Base-by-base conservation (phyloP, 495 filamentous ascomycete genomes). In the Daldinia childiae region DNA sequence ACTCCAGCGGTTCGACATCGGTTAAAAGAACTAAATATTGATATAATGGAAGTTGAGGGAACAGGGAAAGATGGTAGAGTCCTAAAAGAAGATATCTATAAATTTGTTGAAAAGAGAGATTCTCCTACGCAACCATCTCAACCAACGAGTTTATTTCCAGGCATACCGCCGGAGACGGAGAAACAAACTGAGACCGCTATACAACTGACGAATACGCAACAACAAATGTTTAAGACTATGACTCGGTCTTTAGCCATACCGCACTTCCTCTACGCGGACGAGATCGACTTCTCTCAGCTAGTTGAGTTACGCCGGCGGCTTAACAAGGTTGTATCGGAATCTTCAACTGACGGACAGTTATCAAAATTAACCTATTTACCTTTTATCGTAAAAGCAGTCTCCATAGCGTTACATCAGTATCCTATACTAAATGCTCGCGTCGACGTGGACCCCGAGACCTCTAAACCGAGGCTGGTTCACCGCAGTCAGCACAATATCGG, bases 171-270 rank as follows among this genome's bases (percentile, higher is more conserved):
- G 17, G 62, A 68, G 7, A 69, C 76, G 6, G 77, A 75, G 12
- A 79, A 79, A 21, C 91, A 93, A 74, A 81, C 83, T 34, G 96
- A 98, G 74, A 87, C 87, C 2, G 78, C 81, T 1, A 80, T 88
- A 27, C 81, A 87, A 60, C 82, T 99, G 19, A 92, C 92, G 4
- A 88, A 88, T 27, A 91, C 92, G 29, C 95, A 98, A 82, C 82
- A 86, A 19, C 90, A 92, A 75, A 99, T 99, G 96, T 98, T 97
- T 88, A 97, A 95, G 79, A 88, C 89, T n/a, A 99, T 99, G 96
- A 98, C 95, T 21, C 88, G 88, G 45, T 97, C 94, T 17, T 84
- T 99, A 68, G 87, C 74, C 52, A 98, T 95, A 68, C 96, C 95
- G 0, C 96, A 98, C 79, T 96, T 99, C 78, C 87, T 97, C 54